Base-by-base conservation (phyloP, 345 rosid genomes). In the Ceriops tagal region DNA sequence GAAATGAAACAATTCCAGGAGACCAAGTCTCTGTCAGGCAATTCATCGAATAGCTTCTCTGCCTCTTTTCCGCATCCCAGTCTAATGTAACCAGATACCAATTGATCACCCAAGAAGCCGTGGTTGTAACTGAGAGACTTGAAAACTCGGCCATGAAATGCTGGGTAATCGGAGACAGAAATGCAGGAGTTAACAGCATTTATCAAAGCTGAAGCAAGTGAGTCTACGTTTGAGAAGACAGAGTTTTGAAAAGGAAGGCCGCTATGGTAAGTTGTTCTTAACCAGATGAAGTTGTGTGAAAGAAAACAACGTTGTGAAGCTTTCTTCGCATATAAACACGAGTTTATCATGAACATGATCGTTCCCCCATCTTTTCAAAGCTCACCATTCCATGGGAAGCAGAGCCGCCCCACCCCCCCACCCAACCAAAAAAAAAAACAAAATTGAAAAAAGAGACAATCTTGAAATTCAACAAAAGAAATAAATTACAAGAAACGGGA, bases 1-100 rank as follows among this genome's bases (percentile, higher is more conserved):
- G 88, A 82, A 39, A 87, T 79, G 24, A 89, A 74, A 34, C 89
- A 89, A 78, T 91, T 91, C 89, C 95, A 89, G 22, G 92, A 89
- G 46, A 79, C 71, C 55, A 83, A 58, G 74, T 91, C 95, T 68
- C 74, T 84, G 0, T 71, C 67, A 58, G 92, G 83, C 81, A 89
- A 81, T 89, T 90, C 88, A 71, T 82, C 89, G 79, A 90, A 88
- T 84, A 82, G 27, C 28, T 81, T 72, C 71, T 64, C 65, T 15
- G 87, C 90, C 28, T 77, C 81, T 13, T 80, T 73, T 11, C 65
- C 65, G 26, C 66, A 62, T 3, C 87, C 90, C 60, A 83, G 8
- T 62, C 72, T 80, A 6, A 56, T 15, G 59, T 88, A 88, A 31
- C 66, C 27, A 0, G 82, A 64, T 28, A 87, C 86, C 39, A 87